These are phyloP conservation scores for Sechiopsis laciniata DNA, from an alignment of 306 rosid genomes.

Conservation along the genomic window DNA sequence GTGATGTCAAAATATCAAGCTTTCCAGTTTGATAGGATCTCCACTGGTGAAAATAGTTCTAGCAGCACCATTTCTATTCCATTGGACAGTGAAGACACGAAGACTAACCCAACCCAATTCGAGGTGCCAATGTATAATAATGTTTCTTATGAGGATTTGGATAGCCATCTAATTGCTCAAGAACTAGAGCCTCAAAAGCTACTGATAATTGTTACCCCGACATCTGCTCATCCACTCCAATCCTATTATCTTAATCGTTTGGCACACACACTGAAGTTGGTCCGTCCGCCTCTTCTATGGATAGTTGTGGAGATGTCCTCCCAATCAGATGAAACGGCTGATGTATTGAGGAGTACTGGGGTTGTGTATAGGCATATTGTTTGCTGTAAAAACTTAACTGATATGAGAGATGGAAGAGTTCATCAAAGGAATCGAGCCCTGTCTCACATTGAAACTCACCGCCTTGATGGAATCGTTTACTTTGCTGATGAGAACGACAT, in stretches of 20 bases:
- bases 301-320: constrained; percentile 78
- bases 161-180: constrained; percentile 24
- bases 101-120: constrained; percentile 30
- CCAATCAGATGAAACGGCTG: constrained; percentile 75
- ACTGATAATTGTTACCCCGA: constrained; percentile 74
- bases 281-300: constrained; percentile 68
- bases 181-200: constrained; percentile 52
- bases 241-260: constrained; percentile 64
- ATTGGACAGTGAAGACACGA: constrained; percentile 24
- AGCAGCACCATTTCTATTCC: constrained; percentile 27
- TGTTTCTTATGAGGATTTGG: constrained; percentile 20
- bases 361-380: constrained; percentile 75
- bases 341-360: constrained; percentile 62
- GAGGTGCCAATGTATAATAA: constrained; percentile 32
- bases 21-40: constrained; percentile 49
- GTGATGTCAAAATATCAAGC: constrained; percentile 55
- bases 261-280: constrained; percentile 54
- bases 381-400: constrained; percentile 55
- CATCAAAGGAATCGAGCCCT: constrained; percentile 72
- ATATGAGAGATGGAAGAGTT: constrained; percentile 41
- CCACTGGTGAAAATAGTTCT: constrained; percentile 37
- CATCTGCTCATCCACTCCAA: constrained; percentile 49
- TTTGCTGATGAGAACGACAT: constrained; percentile 71
- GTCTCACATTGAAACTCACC: constrained; percentile 75
- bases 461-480: constrained; percentile 74